Evolutionary conservation across 1,284 basidiomycete genomes (phyloP), one percentile per base, ranked within the genome.

Genomic region (Agroathelia rolfsii): DNA sequence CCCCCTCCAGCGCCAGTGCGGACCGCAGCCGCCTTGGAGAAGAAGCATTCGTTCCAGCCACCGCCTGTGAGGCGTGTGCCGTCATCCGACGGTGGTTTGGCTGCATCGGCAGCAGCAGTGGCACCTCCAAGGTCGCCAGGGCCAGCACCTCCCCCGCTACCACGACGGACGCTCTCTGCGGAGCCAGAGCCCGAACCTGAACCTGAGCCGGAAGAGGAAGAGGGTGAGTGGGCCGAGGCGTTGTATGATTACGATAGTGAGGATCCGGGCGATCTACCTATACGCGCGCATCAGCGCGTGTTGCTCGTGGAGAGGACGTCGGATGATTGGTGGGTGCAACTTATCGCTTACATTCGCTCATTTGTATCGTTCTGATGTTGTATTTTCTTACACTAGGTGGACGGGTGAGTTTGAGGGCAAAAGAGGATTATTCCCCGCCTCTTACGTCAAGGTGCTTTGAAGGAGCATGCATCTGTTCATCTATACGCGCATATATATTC

Each of bases 171-270:
- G n/a, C n/a, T n/a, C n/a, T n/a, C n/a, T n/a, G n/a, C n/a, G 3
- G 41, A 36, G 17, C 50, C 46, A 5, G 45, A 48, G 35, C 51
- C 50, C 1, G 51, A 55, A 34, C 51, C 50, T 8, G 40, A 45
- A 25, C 49, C 56, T 21, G 59, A 62, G 40, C 52, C 62, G 22
- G 62, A 68, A 36, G 59, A 61, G 37, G 53, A 49, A 8, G 49
- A 59, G 19, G 81, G 77, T 7, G 78, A 82, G 40, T 85, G 81
- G 81, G 82, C 71, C 8, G 76, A 85, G 45, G 81, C 64, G 3
- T 42, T 84, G 51, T 86, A 86, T 48, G 80, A 82, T 40, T 86
- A 82, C 53, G 56, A 59, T 24, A 76, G 79, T 36, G 58, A 62
- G 81, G 80, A 83, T 39, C 50, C 74, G 6, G 75, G 66, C 5